A percentile compares a stretch with the other conserved stretches of the same genome.
phyloP scores from a whole-genome alignment of 2,329 filamentous ascomycete genomes.

The Arachnomyces sp. region DNA sequence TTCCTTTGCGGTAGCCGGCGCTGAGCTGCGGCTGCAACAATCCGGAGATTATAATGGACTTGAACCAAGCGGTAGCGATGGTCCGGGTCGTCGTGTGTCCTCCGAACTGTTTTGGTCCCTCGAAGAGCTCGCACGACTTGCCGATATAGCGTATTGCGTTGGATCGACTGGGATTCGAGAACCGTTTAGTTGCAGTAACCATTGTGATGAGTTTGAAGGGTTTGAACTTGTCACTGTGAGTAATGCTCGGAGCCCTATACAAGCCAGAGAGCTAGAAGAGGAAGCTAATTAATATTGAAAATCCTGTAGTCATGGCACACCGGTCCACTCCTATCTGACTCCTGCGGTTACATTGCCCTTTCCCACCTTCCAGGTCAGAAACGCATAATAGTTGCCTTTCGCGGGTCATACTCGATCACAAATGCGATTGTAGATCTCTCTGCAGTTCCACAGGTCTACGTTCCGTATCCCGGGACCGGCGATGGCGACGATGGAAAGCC shows the following conservation, averaged over 20 bases:
- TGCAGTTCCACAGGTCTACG: conserved; percentile 81
- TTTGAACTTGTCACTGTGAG: conserved; percentile 64
- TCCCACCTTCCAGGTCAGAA: conserved; percentile 57
- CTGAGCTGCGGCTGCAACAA: too few relatives aligned
- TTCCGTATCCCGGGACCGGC: conserved; percentile 62
- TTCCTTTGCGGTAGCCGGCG: too few relatives aligned
- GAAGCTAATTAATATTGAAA: neutral
- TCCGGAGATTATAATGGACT: too few relatives aligned
- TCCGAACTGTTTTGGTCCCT: conserved; percentile 66
- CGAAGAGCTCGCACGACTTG: conserved; percentile 80
- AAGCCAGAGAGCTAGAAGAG: too few relatives aligned
- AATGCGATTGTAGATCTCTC: conserved; percentile 88
- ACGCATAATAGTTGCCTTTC: conserved; percentile 77
- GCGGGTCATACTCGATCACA: conserved; percentile 87
- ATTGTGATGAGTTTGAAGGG: conserved; percentile 73
- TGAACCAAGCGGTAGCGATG: too few relatives aligned
- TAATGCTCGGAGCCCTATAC: conserved; percentile 2
- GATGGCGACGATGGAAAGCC: conserved; percentile 28
- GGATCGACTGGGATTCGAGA: conserved; percentile 71
- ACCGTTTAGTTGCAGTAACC: conserved; percentile 78
- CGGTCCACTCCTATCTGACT: conserved; percentile 76
- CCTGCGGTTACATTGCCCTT: conserved; percentile 88
- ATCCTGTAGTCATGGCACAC: conserved; percentile 70
- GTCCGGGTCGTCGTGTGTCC: conserved; percentile 39
- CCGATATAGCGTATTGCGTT: conserved; percentile 93